These are phyloP conservation scores for Deinandra increscens DNA, from an alignment of 129 eudicot species.

Conservation along the genomic window DNA sequence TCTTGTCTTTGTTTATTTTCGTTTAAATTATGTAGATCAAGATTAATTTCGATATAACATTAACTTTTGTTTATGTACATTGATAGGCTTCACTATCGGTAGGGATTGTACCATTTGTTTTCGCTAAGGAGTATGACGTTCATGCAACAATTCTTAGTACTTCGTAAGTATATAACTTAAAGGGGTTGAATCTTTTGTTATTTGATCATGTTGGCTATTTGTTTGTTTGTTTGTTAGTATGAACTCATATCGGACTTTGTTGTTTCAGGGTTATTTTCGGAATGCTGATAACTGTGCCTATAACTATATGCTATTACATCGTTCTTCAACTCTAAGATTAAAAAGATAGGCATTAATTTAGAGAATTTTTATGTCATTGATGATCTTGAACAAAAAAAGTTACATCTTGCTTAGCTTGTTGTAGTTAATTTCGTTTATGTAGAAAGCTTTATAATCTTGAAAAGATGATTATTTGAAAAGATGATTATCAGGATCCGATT, in stretches of 20 bases:
- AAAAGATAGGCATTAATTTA: neutral
- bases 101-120: conserved; percentile 91
- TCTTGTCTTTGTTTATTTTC: no score
- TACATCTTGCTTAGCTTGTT: no score
- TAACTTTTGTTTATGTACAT: neutral
- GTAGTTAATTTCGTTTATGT: no score
- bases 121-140: conserved; percentile 86
- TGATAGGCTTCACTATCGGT: conserved; percentile 84
- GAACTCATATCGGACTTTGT: neutral
- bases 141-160: conserved; percentile 83
- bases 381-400: no score
- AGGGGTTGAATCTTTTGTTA: no score
- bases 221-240: neutral
- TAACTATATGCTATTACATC: conserved; percentile 67
- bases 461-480: no score
- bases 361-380: no score
- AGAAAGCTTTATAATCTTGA: no score
- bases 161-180: conserved; percentile 40
- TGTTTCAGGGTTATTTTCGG: conserved; percentile 91
- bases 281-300: conserved; percentile 87
- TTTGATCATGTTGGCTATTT: neutral
- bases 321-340: conserved; percentile 20
- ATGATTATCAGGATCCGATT: no score
- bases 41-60: neutral
- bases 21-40: no score